These are phyloP conservation scores for Candida fluviatilis DNA, from an alignment of 805 yeast species.

Conservation along the genomic window DNA sequence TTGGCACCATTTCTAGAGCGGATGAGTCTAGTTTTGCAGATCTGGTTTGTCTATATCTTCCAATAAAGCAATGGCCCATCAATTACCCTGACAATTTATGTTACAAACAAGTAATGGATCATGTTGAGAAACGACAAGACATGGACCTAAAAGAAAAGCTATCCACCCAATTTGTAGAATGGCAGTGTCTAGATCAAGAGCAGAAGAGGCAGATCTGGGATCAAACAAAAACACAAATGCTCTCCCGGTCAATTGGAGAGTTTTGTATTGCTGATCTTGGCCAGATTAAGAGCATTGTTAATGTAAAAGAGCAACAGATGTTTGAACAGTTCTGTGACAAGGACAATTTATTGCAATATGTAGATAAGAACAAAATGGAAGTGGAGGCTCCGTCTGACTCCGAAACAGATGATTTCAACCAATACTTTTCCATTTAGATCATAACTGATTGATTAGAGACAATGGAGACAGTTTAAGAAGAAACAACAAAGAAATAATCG, in stretches of 20 bases:
- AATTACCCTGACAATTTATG: slow-evolving; percentile 8
- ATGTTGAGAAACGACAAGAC: slow-evolving; percentile 3
- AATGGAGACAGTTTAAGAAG: too few species aligned
- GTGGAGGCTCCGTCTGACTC: not conserved
- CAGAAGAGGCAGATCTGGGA: slow-evolving; percentile 9
- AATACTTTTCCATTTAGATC: not conserved
- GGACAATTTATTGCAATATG: slow-evolving; percentile 10
- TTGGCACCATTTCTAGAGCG: slow-evolving; percentile 6
- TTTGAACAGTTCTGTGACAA: slow-evolving; percentile 12
- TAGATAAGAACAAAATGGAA: slow-evolving; percentile 6
- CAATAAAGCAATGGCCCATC: slow-evolving; percentile 10
- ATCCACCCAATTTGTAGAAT: slow-evolving; percentile 6
- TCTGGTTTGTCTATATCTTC: slow-evolving; percentile 8
- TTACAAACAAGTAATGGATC: slow-evolving; percentile 5
- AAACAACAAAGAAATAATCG: too few species aligned
- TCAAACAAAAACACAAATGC: slow-evolving; percentile 4
- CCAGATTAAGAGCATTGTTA: slow-evolving; percentile 6
- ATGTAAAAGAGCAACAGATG: slow-evolving; percentile 7
- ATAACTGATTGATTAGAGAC: too few species aligned
- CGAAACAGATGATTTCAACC: slow-evolving; percentile 1
- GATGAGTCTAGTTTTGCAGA: slow-evolving; percentile 7
- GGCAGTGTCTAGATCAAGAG: slow-evolving; percentile 5
- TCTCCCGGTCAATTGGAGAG: slow-evolving; percentile 8
- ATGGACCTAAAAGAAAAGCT: slow-evolving; percentile 4
- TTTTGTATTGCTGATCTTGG: slow-evolving; percentile 10